Conservation (phyloP, 805 yeast genomes). For the Sugiyamaella valdiviana region DNA sequence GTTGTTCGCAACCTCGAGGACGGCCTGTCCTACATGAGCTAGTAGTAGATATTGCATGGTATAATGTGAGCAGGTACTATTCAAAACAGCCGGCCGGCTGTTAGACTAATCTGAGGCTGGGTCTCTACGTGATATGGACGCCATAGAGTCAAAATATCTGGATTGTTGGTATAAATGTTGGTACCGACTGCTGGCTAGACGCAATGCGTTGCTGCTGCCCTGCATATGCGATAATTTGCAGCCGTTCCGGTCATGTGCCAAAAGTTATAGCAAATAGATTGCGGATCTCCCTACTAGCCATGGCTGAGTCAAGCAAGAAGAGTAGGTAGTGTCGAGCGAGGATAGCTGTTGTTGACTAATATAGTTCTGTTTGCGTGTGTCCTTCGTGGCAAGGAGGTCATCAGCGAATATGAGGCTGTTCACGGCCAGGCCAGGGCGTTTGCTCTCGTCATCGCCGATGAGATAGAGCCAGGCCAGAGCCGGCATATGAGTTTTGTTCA, state of each 20-base stretch:
- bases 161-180: no score
- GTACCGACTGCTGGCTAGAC: no score
- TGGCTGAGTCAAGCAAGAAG: not conserved
- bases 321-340: not conserved
- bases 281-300: not conserved
- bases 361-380: constrained; percentile 18
- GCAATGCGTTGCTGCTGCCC: no score
- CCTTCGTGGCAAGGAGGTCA: constrained; percentile 9
- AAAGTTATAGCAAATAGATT: no score
- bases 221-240: no score
- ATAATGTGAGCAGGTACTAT: no score
- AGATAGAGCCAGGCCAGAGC: constrained; percentile 22
- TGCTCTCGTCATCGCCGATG: constrained; percentile 18
- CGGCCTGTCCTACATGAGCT: constrained; percentile 21
- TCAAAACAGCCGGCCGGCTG: no score
- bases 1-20: constrained; percentile 29
- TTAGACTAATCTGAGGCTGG: no score
- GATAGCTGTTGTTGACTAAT: not conserved
- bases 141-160: no score
- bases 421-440: constrained; percentile 13
- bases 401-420: constrained; percentile 15
- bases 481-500: constrained; percentile 27
- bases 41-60: not conserved
- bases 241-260: no score
- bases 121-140: no score